Evolutionary conservation across 1,139 yeast species (phyloP), one percentile per base, ranked within the genome.

Genomic region (Zhuliangozyma blackwelliae): DNA sequence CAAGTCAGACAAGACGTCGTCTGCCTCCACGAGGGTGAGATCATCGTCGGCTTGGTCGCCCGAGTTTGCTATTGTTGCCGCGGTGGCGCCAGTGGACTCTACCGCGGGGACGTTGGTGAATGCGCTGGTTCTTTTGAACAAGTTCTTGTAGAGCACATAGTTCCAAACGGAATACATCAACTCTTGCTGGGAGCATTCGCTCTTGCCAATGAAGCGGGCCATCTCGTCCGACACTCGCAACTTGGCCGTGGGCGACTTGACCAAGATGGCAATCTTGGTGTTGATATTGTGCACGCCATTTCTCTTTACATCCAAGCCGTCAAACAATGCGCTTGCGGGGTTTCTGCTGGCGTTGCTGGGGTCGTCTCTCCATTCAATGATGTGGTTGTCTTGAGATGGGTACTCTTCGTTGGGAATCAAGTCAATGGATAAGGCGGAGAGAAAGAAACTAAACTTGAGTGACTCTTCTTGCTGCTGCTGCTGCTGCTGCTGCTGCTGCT

Each of bases 81-180:
- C 57, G 25, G 49, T 56, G 8, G 47, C 51, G 21, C 35, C 41
- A n/a, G 39, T 42, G 5, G 44, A 37, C 26, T 45, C 46, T 2
- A 70, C 71, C 1, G 74, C 74, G 9, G 72, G 66, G 7, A 70
- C 70, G 29, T 53, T 58, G 19, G 63, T 49, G 38, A 60, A 54
- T 27, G 51, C 44, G 28, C 57, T 64, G 13, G 57, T 52, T 39
- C 57, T 63, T 51, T 76, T 86, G 46, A 69, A 73, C 47, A 88
- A 67, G 45, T 82, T 78, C 53, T 85, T 85, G 60, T 77, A 77
- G 51, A 85, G 81, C 37, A 86, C 83, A 57, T 92, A 92, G 59
- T 87, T 92, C 90, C 97, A 92, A 36, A 92, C 66, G 21, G 82
- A 78, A 49, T 81, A 87, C 22, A 92, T 79, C 29, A 94, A 83